Conservation (phyloP, 805 yeast genomes). For the Komagataella mondaviorum region DNA sequence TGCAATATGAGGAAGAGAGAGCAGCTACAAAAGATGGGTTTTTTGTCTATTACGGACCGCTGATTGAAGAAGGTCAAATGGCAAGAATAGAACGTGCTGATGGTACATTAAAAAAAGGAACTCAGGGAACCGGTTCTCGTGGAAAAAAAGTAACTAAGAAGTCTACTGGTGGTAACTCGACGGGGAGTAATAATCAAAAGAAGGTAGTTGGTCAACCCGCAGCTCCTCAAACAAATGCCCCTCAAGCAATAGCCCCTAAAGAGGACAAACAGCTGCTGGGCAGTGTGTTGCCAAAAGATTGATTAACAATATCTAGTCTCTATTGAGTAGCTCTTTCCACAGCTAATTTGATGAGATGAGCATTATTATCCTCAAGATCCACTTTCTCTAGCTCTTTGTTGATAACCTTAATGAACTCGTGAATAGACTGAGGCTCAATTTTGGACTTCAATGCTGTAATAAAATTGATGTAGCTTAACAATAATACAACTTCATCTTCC, state of each 20-base stretch:
- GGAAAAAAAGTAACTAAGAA: neutral
- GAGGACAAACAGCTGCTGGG: neutral
- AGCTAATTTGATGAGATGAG: neutral
- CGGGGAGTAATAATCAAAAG: neutral
- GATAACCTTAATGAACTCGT: neutral
- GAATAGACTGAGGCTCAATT: neutral
- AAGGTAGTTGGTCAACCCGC: neutral
- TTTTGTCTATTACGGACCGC: constrained; percentile 88
- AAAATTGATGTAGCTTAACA: neutral
- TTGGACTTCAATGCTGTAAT: neutral
- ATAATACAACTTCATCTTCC: neutral
- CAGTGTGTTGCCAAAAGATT: neutral
- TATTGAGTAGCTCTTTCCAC: neutral
- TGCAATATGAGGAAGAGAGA: constrained; percentile 86
- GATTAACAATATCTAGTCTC: no score
- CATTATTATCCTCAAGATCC: neutral
- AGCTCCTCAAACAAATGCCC: neutral
- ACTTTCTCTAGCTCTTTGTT: neutral
- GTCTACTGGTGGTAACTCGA: neutral
- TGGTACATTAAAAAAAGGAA: constrained; percentile 1
- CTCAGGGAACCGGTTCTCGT: neutral
- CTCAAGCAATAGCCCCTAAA: neutral
- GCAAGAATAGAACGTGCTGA: constrained; percentile 25
- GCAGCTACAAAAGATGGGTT: constrained; percentile 92
- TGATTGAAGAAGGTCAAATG: constrained; percentile 46